phyloP scores from a whole-genome alignment of 495 filamentous ascomycete species.

The Lasiosphaeria hispida region DNA sequence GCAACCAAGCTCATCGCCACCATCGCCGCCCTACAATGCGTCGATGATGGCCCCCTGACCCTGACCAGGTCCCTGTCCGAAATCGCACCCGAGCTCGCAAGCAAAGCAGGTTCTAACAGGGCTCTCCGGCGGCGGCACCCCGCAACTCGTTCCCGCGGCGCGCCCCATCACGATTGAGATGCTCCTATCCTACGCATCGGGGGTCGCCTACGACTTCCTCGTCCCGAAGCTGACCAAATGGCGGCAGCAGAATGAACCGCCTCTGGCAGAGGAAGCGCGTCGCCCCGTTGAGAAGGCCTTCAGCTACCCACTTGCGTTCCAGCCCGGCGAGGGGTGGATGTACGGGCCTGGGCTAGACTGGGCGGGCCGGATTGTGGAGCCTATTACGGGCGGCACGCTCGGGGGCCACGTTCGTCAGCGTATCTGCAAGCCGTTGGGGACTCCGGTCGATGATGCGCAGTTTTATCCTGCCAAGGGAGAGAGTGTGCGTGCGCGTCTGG shows the following conservation, averaged over 20 bases:
- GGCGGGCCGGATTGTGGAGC: conserved; percentile 29
- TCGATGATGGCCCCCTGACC: conserved; percentile 44
- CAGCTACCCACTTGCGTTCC: conserved; percentile 25
- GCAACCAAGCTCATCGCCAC: conserved; percentile 57
- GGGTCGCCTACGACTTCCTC: conserved; percentile 24
- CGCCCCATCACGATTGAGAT: conserved; percentile 28
- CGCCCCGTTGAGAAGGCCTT: conserved; percentile 26
- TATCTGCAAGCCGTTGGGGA: conserved; percentile 27
- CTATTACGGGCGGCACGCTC: conserved; percentile 15
- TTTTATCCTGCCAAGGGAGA: conserved; percentile 28
- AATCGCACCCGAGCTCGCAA: conserved; percentile 41
- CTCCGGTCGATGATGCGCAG: conserved; percentile 37
- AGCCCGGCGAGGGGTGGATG: conserved; percentile 28
- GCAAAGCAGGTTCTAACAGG: conserved; percentile 41
- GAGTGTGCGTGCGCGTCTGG: conserved; percentile 21
- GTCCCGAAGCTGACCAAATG: conserved; percentile 17
- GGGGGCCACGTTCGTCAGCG: conserved; percentile 19
- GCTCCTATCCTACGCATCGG: conserved; percentile 27
- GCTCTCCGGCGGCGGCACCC: conserved; percentile 31
- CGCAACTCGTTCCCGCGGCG: conserved; percentile 24
- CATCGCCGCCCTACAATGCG: conserved; percentile 48
- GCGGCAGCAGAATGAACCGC: conserved; percentile 17
- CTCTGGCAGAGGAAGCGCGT: conserved; percentile 13
- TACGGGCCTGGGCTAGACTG: conserved; percentile 34
- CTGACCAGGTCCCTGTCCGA: conserved; percentile 41